Evolutionary conservation across 2,329 filamentous ascomycete species (phyloP), one percentile per base, ranked within the genome.

Genomic region (Ophiostoma pallidulum): DNA sequence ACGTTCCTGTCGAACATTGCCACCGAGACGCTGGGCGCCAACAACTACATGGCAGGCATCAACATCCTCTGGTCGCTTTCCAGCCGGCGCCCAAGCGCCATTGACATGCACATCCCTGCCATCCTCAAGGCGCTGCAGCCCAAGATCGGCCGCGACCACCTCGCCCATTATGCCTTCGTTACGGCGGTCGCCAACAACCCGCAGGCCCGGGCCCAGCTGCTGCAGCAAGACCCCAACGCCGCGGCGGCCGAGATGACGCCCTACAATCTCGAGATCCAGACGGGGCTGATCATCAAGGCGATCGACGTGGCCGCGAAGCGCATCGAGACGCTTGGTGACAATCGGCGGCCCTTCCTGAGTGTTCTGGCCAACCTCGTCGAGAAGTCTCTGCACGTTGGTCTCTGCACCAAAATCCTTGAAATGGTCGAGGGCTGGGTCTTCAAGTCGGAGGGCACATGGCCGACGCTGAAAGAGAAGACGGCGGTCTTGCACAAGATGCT

Each of bases 401-500:
- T 99, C 8, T 97, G 92, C 64, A 84, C 87, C 59, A 95, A 95
- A 68, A 90, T 98, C 47, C 70, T 99, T 24, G 80, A 84, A 43
- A 91, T 98, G 78, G 91, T 96, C 4, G 91, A 97, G 62, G 78
- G 75, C 28, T 99, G 94, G 94, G 86, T 98, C 6, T 98, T 99
- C 71, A 80, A 88, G 55, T 92, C 88, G 0, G 90, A 88, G 50
- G 92, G 95, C 54, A 92, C 89, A 2, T 96, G 92, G 75, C 92
- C 92, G 0, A 98, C 92, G 0, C 74, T 98, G 2, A 99, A 99
- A 64, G 94, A 98, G 66, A 98, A 98, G 71, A 97, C 91, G 0
- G 94, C 94, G 1, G 92, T 99, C 1, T 70, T 99, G n/a, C 90
- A 94, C 59, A 99, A 98, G 68, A 99, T 99, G 92, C 71, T 97